Percentiles rank a stretch among this genome's conserved stretches.
Conservation (phyloP, 352 stramenopile species). For the Thalassiosira mediterranea region DNA sequence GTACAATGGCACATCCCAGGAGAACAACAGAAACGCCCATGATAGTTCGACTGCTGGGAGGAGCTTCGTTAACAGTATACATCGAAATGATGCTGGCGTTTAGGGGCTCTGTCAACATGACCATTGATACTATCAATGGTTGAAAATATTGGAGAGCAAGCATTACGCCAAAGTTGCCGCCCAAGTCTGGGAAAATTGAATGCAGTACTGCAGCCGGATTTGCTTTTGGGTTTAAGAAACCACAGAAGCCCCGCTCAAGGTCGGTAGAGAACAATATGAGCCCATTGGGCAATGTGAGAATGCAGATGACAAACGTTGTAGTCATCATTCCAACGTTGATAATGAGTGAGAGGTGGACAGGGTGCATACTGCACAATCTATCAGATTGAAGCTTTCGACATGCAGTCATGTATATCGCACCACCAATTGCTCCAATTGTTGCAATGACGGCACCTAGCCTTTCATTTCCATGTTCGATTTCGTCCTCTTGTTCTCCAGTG, state of each 20-base stretch:
- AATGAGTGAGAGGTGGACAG: slow-evolving; percentile 23
- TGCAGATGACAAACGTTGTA: slow-evolving; percentile 27
- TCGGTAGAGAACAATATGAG: slow-evolving; percentile 12
- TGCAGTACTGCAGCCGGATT: slow-evolving; percentile 20
- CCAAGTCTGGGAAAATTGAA: slow-evolving; percentile 17
- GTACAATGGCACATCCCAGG: slow-evolving; percentile 14
- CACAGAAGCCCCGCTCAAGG: slow-evolving; percentile 11
- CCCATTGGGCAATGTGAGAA: slow-evolving; percentile 4
- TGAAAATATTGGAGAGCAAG: slow-evolving; percentile 16
- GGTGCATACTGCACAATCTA: slow-evolving; percentile 2
- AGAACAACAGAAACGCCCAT: slow-evolving; percentile 14
- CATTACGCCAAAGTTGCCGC: slow-evolving; percentile 18
- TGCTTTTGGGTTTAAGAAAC: slow-evolving; percentile 16
- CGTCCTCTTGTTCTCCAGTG: slow-evolving; percentile 11
- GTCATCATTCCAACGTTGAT: slow-evolving; percentile 28
- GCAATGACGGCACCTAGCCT: slow-evolving; percentile 22
- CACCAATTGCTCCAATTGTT: slow-evolving; percentile 12
- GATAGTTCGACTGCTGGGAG: slow-evolving; percentile 11
- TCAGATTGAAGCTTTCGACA: slow-evolving; percentile 8
- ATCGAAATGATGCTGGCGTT: slow-evolving; percentile 22
- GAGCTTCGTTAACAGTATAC: slow-evolving; percentile 11
- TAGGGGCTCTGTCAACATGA: slow-evolving; percentile 24
- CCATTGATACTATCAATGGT: slow-evolving; percentile 26
- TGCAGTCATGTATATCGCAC: slow-evolving; percentile 25
- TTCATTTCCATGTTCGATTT: slow-evolving; percentile 19